Evolutionary conservation across 1,139 yeast species (phyloP), one percentile per base, ranked within the genome.

Genomic region (Suhomyces kunorum): DNA sequence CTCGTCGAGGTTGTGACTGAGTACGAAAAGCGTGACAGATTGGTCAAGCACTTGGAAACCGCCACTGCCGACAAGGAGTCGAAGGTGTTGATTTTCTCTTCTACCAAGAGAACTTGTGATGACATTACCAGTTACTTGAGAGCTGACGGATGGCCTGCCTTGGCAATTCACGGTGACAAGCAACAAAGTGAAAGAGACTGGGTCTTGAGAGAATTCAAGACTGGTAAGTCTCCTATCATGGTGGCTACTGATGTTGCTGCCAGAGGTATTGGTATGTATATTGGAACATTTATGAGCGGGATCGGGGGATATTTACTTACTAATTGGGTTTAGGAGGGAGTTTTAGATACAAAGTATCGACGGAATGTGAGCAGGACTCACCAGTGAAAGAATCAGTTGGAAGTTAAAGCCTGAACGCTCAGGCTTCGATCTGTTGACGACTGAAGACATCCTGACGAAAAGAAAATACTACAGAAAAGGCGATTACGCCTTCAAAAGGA

Each of bases 191-290:
- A 92, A 72, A 90, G 98, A 78, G 98, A 92, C 71, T 92, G 98
- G 98, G 98, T 92, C 54, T 76, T 92, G 68, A 78, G 74, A 54
- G 96, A 92, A 70, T 92, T 92, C 76, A 87, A 85, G 77, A 64
- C 81, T 46, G 98, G 98, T 54, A 85, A 83, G 64, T 82, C 95
- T 42, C 96, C 97, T 51, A 85, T 92, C 61, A 89, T 92, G 98
- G 96, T 90, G 64, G 98, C 98, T 49, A 92, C 98, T 54, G 98
- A 92, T 70, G 98, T 92, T 66, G 98, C 98, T 47, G 96, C 98
- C 53, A 88, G 98, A 80, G 98, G 98, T 82, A 90, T 92, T 77
- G 98, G 96, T 89, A 88, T 73, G 98, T 87, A 68, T 68, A 47
- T 45, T 45, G 45, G 49, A 48, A 18, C 48, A 29, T 47, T 47